Evolutionary conservation across 257 asterid genomes (phyloP), one percentile per base, ranked within the genome.

Genomic region (Dorcoceras hygrometricum): DNA sequence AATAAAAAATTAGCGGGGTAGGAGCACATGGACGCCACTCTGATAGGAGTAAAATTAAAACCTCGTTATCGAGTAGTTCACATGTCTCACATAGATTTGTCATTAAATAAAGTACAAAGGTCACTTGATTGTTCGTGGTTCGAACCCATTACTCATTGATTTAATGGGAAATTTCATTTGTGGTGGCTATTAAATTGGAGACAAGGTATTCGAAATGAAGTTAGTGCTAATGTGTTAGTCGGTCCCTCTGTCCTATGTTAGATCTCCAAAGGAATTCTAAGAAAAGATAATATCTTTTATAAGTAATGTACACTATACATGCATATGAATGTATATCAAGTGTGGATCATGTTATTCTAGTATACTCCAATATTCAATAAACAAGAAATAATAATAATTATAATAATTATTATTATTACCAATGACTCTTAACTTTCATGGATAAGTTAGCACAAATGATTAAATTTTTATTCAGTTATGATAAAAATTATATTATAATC

Each of bases 21-120:
- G 54, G 31, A 64, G 53, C 34, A 46, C 50, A 43, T 65, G 28
- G 79, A 79, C 28, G 74, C 84, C 97, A 91, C 90, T 85, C 77
- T 72, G 68, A 63, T 76, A 39, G 74, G 70, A 76, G 65, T n/a
- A 58, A 76, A 76, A 46, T 16, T 46, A 46, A 46, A 65, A 64
- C 81, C 68, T 57, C 76, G 54, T 29, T 62, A 65, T 76, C 71
- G 76, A 68, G 85, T 79, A 83, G 86, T 82, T 91, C 96, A 89
- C 98, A 87, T 84, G 94, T 67, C 75, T 68, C 80, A 73, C 70
- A 48, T 78, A 76, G 83, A 85, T 82, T 82, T 79, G 79, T 72
- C 76, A 77, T 73, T 78, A 80, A 76, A 76, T 76, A 46, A 46
- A 46, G 54, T 81, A 75, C 86, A 69, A 74, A 63, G 71, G 70